Evolutionary conservation across 257 asterid genomes (phyloP).

Genomic region (Asclepias syriaca): DNA sequence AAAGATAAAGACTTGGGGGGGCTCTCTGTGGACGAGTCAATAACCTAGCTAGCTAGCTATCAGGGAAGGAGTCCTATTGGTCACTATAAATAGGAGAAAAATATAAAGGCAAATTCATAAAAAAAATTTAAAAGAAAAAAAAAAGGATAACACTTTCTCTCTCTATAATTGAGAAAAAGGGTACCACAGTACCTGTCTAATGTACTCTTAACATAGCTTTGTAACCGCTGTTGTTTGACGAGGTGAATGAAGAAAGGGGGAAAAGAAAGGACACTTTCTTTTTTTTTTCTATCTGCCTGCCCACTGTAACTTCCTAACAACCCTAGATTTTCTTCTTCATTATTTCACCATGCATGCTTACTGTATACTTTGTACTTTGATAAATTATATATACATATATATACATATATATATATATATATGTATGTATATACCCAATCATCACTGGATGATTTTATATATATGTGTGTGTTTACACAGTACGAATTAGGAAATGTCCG

Average conservation of each 20-base stretch:
- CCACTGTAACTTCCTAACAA: constrained; percentile 16
- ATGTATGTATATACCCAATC: background rate
- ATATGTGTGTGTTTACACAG: background rate
- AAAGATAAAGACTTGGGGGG: background rate
- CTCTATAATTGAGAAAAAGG: background rate
- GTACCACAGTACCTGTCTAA: constrained; percentile 12
- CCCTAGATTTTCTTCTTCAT: constrained; percentile 13
- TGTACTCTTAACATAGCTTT: constrained; percentile 1
- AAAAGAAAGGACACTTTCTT: background rate
- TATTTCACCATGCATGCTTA: constrained; percentile 13
- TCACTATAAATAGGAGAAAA: constrained; percentile 21
- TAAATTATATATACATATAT: no score
- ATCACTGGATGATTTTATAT: constrained; percentile 13
- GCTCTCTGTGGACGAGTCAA: no score
- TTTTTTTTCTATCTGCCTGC: background rate
- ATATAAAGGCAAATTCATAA: background rate
- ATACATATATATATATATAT: no score
- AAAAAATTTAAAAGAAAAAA: no score
- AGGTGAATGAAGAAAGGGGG: background rate
- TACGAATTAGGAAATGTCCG: constrained; percentile 7
- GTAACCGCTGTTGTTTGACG: constrained; percentile 6
- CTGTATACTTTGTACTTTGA: background rate
- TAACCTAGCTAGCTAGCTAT: constrained; percentile 12
- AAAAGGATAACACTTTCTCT: no score
- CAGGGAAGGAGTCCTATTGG: constrained; percentile 1